A percentile compares a stretch with the other conserved stretches of the same genome.
Evolutionary conservation across 352 stramenopile genomes (phyloP).

Genomic region (Globisporangium lucens): DNA sequence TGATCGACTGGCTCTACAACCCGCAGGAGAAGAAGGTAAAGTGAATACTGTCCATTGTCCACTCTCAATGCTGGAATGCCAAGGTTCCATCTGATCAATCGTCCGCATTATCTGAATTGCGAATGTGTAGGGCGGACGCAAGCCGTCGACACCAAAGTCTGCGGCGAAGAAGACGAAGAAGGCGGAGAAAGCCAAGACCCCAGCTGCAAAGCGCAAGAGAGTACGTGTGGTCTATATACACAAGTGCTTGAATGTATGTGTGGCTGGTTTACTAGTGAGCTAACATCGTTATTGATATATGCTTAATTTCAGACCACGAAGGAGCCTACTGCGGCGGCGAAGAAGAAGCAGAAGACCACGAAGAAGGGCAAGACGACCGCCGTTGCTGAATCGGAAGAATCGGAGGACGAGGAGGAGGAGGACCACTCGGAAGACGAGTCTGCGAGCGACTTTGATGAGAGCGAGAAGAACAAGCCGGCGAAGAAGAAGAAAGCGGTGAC

Average conservation of each 20-base stretch:
- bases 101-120: neutral
- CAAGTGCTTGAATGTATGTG: neutral
- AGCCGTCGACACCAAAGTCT: slow-evolving; percentile 12
- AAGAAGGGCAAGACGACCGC: slow-evolving; percentile 12
- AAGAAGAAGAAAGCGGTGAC: slow-evolving; percentile 29
- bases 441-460: slow-evolving; percentile 67
- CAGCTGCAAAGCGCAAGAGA: slow-evolving; percentile 29
- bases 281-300: neutral
- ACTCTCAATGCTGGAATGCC: neutral
- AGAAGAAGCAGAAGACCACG: slow-evolving; percentile 50
- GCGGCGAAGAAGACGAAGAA: slow-evolving; percentile 17
- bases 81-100: neutral
- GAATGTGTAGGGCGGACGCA: slow-evolving; percentile 1
- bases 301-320: slow-evolving; percentile 11
- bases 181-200: slow-evolving; percentile 19
- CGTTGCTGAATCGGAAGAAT: slow-evolving; percentile 14
- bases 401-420: slow-evolving; percentile 36
- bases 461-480: slow-evolving; percentile 20
- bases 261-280: neutral
- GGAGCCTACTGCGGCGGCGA: slow-evolving; percentile 19
- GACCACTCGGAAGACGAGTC: slow-evolving; percentile 31
- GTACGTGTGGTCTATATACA: slow-evolving; percentile 16
- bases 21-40: slow-evolving; percentile 53
- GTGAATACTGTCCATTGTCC: neutral
- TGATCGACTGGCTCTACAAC: slow-evolving; percentile 75